Evolutionary conservation across 202 grass and related monocot species (phyloP).

Genomic region (Cymbopogon flexuosus): DNA sequence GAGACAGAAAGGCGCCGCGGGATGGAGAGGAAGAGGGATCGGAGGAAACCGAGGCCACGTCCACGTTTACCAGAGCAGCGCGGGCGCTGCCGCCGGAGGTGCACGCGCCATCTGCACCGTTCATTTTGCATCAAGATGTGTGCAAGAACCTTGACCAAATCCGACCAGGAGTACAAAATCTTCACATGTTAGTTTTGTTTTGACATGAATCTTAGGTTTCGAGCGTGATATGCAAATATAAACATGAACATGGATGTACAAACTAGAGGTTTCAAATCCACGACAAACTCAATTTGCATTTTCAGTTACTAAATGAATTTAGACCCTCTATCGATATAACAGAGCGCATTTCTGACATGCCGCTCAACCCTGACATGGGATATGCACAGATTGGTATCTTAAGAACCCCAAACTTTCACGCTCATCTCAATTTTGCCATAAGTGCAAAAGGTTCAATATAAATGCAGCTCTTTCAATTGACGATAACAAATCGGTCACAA

Average conservation of each 20-base stretch:
- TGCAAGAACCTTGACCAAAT: not conserved
- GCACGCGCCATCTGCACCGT: not conserved
- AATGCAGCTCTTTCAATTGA: not conserved
- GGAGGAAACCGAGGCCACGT: constrained; percentile 16
- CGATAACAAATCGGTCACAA: not conserved
- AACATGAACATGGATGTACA: too few relatives aligned
- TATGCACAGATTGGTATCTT: not conserved
- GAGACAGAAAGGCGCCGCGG: not conserved
- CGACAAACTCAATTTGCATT: not conserved
- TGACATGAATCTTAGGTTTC: not conserved
- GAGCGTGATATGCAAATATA: not conserved
- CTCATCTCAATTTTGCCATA: too few relatives aligned
- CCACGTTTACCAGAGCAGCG: not conserved
- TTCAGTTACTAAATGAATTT: not conserved
- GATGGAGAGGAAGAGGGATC: not conserved
- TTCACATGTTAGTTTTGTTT: not conserved
- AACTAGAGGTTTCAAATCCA: too few relatives aligned
- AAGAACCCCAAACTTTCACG: not conserved
- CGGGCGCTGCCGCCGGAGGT: not conserved
- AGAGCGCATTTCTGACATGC: not conserved
- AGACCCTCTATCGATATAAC: not conserved
- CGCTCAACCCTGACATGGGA: not conserved
- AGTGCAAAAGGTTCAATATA: not conserved
- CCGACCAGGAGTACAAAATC: not conserved
- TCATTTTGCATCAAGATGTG: not conserved